Base-by-base conservation (phyloP, 805 yeast genomes). In the Lachancea lanzarotensis region DNA sequence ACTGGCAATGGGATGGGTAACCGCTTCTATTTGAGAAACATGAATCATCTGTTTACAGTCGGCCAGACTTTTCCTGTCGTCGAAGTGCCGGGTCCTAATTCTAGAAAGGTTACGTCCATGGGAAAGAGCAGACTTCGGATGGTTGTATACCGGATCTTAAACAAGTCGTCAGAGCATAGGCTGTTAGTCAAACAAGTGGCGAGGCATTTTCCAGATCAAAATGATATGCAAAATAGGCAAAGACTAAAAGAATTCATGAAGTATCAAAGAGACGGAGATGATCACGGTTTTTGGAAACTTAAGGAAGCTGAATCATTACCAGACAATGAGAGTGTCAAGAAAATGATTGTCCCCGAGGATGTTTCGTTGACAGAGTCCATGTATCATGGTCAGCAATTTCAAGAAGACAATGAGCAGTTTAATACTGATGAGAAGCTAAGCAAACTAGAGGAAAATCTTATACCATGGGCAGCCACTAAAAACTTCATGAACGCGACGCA, bases 181-280 rank as follows among this genome's bases (percentile, higher is more conserved):
- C 72, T 93, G 35, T 73, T 86, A 7, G 95, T 93, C 10, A 82
- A 82, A 52, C 98, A 93, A 52, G 86, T 93, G 18, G 81, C 95
- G 0, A 76, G 77, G 41, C 97, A 91, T 69, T 93, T 93, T 60
- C 98, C 98, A 0, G 98, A 89, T 54, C 97, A 90, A 64, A 90
- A 85, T 58, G 98, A 93, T 59, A 90, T 91, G 87, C 98, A 93
- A 63, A 91, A 88, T 60, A 76, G 98, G 55, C 98, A 91, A 67
- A 74, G 96, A 50, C 73, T 93, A 45, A 93, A 93, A 64, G 98
- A 93, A 67, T 93, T 93, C 56, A 93, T 93, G 98, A 97, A 90
- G 57, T 93, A 86, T 57, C 97, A 91, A 67, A 74, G 97, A 55
- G 80, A 83, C 32, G 98, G 98, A 11, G 87, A 83, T 7, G 97